A percentile compares a stretch with the other conserved stretches of the same genome.
Evolutionary conservation across 1,284 basidiomycete genomes (phyloP).

Genomic region (Cutaneotrichosporon mucoides): DNA sequence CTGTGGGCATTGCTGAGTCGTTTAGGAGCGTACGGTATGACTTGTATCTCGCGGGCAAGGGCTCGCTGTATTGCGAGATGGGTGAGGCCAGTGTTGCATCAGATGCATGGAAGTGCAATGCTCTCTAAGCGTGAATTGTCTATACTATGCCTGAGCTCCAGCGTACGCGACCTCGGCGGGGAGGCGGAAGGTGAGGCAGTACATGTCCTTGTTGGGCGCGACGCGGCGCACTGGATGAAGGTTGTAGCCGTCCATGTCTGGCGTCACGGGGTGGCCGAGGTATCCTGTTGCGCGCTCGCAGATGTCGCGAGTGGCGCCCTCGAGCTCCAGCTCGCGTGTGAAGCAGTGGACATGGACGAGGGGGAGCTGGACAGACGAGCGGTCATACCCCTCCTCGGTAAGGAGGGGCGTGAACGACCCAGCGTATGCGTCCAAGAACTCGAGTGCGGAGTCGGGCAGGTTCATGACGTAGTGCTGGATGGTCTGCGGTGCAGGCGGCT

Average conservation of each 20-base stretch:
- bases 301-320: slow-evolving; percentile 69
- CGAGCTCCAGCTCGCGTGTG: slow-evolving; percentile 73
- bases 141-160: neutral
- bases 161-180: slow-evolving; percentile 54
- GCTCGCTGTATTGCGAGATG: too few relatives aligned
- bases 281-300: slow-evolving; percentile 68
- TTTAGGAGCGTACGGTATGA: too few relatives aligned
- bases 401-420: slow-evolving; percentile 56
- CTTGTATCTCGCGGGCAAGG: too few relatives aligned
- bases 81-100: neutral
- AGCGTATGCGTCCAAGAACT: slow-evolving; percentile 82
- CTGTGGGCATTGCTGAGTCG: too few relatives aligned
- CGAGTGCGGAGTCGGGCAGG: slow-evolving; percentile 83
- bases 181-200: slow-evolving; percentile 88
- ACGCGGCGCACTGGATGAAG: slow-evolving; percentile 85
- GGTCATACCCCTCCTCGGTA: slow-evolving; percentile 21
- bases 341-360: slow-evolving; percentile 97
- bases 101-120: neutral
- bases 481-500: slow-evolving; percentile 43
- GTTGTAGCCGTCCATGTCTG: slow-evolving; percentile 52
- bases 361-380: slow-evolving; percentile 58
- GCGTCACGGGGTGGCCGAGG: slow-evolving; percentile 59
- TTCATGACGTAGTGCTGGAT: slow-evolving; percentile 96
- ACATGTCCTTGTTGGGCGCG: slow-evolving; percentile 98
- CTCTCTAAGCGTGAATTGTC: neutral